Conservation (phyloP, 2,329 filamentous ascomycete species). For the Byssoonygena ceratinophila region DNA sequence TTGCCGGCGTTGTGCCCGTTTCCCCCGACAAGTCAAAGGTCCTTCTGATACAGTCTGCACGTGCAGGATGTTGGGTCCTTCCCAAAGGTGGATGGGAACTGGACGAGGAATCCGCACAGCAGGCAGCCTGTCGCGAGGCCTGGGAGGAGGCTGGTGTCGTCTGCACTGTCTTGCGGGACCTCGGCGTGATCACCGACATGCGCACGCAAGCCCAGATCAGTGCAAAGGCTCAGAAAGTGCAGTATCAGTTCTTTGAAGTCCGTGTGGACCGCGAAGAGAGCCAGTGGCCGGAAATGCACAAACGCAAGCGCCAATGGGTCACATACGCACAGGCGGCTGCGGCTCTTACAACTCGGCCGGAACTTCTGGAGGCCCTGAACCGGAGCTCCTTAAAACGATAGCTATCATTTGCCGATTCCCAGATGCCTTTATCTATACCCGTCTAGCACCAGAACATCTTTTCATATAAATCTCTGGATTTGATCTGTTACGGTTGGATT, state of each 20-base stretch:
- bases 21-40: slow-evolving; percentile 78
- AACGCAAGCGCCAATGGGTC: slow-evolving; percentile 84
- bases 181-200: slow-evolving; percentile 77
- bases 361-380: slow-evolving; percentile 77
- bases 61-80: slow-evolving; percentile 86
- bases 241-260: slow-evolving; percentile 58
- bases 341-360: slow-evolving; percentile 65
- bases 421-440: background rate
- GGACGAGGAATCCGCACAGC: slow-evolving; percentile 77
- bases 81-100: slow-evolving; percentile 97
- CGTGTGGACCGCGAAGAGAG: slow-evolving; percentile 75
- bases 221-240: slow-evolving; percentile 55
- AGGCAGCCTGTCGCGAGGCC: slow-evolving; percentile 77
- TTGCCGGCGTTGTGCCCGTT: slow-evolving; percentile 86
- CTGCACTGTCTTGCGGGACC: slow-evolving; percentile 70
- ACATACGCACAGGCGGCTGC: slow-evolving; percentile 71
- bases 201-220: slow-evolving; percentile 47
- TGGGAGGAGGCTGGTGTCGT: slow-evolving; percentile 97
- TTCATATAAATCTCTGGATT: too few species aligned
- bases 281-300: slow-evolving; percentile 89
- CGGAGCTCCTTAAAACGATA: slow-evolving; percentile 58
- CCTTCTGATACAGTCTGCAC: slow-evolving; percentile 83
- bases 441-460: slow-evolving; percentile 5
- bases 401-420: background rate
- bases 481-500: too few species aligned